A percentile compares a stretch with the other conserved stretches of the same genome.
These are phyloP conservation scores for Tolypocladium paradoxum DNA, from an alignment of 2,329 filamentous ascomycete species.

Conservation along the genomic window DNA sequence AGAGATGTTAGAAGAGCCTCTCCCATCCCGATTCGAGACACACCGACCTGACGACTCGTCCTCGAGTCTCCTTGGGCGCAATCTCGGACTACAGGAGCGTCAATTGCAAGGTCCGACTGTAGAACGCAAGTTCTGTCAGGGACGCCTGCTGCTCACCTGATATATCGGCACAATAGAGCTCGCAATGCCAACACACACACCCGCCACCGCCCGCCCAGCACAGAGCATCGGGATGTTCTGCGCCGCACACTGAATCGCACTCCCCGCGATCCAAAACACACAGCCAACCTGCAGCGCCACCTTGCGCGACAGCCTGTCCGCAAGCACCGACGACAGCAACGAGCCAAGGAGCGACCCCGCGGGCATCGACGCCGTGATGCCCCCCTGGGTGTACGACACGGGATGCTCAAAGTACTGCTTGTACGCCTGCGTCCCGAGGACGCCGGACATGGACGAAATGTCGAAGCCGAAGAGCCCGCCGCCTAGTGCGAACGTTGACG, in stretches of 20 bases:
- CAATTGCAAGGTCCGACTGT: not conserved
- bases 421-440: conserved; percentile 57
- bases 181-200: conserved; percentile 63
- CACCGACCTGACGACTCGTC: conserved; percentile 39
- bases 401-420: conserved; percentile 61
- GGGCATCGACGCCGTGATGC: conserved; percentile 64
- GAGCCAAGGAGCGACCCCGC: conserved; percentile 57
- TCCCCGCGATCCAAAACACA: conserved; percentile 39
- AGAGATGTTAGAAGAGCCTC: not conserved
- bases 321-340: conserved; percentile 37
- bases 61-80: conserved; percentile 45
- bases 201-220: conserved; percentile 59
- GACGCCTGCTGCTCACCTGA: conserved; percentile 23
- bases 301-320: conserved; percentile 39
- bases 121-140: not conserved
- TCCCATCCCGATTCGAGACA: not conserved
- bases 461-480: conserved; percentile 70
- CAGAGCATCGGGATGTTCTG: conserved; percentile 62
- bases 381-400: conserved; percentile 48
- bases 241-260: conserved; percentile 47
- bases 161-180: conserved; percentile 63
- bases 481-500: conserved; percentile 27
- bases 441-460: conserved; percentile 63
- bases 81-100: conserved; percentile 40
- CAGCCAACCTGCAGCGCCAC: conserved; percentile 37